phyloP scores from a whole-genome alignment of 768 basidiomycete species.

The Tylopilus plumbeoviolaceoides region DNA sequence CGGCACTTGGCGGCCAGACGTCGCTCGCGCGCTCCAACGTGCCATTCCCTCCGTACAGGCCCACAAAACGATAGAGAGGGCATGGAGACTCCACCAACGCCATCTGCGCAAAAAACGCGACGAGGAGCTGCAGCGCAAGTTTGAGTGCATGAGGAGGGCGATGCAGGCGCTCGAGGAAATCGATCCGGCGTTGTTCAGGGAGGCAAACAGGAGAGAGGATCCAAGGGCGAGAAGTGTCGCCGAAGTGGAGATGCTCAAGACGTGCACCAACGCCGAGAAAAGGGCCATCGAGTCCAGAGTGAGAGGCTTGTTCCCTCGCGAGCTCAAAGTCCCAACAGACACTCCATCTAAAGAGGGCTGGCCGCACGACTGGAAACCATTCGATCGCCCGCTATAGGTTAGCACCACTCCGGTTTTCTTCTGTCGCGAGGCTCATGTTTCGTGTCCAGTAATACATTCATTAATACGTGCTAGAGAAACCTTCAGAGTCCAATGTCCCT shows the following conservation, averaged over 20 bases:
- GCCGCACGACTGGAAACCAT: conserved; percentile 82
- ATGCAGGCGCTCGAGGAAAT: conserved; percentile 72
- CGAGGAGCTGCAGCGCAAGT: conserved; percentile 71
- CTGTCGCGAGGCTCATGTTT: background rate
- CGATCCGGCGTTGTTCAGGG: conserved; percentile 52
- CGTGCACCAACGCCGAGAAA: conserved; percentile 60
- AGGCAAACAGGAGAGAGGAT: conserved; percentile 73
- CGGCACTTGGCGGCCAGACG: conserved; percentile 82
- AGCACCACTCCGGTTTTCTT: background rate
- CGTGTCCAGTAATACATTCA: conserved; percentile 2
- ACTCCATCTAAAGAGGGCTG: conserved; percentile 79
- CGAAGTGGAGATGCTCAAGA: conserved; percentile 59
- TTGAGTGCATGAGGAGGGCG: conserved; percentile 74
- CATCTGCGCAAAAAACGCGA: conserved; percentile 67
- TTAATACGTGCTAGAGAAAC: background rate
- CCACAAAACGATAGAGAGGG: conserved; percentile 88
- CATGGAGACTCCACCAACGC: conserved; percentile 80
- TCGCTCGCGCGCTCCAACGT: conserved; percentile 66
- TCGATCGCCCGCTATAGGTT: conserved; percentile 45
- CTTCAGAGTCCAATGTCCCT: conserved; percentile 26
- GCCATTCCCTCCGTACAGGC: conserved; percentile 89
- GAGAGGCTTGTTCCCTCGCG: conserved; percentile 83
- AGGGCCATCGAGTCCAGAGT: conserved; percentile 72
- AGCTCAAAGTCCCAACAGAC: conserved; percentile 81
- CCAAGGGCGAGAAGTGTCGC: conserved; percentile 56